Conservation (phyloP, 2,329 filamentous ascomycete species). For the Rhinocladiella similis region DNA sequence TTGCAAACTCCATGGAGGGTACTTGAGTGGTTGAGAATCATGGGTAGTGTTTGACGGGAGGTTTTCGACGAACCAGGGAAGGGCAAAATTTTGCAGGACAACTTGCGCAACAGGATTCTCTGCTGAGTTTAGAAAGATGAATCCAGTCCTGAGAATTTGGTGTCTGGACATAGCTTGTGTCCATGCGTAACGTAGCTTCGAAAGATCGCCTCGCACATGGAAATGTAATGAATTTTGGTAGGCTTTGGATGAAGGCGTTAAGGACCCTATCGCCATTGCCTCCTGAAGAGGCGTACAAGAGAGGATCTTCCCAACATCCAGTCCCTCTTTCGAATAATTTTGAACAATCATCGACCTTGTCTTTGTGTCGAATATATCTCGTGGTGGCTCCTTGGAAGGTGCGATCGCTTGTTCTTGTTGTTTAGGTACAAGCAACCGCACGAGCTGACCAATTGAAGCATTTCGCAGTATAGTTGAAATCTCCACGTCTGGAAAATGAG, state of each 20-base stretch:
- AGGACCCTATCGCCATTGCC: conserved; percentile 71
- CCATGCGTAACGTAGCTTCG: conserved; percentile 63
- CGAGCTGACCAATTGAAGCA: conserved; percentile 64
- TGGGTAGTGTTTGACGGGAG: background rate
- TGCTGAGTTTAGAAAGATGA: conserved; percentile 63
- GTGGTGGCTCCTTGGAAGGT: background rate
- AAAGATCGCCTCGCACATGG: conserved; percentile 53
- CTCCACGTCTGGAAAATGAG: conserved; percentile 52
- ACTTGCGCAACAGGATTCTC: conserved; percentile 71
- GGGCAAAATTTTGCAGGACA: conserved; percentile 54
- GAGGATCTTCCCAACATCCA: conserved; percentile 57
- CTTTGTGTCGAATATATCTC: background rate
- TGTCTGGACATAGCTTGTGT: conserved; percentile 63
- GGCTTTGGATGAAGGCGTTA: conserved; percentile 45
- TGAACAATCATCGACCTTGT: conserved; percentile 3
- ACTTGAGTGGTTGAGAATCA: conserved; percentile 8
- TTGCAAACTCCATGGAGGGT: conserved; percentile 24
- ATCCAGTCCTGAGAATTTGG: conserved; percentile 75
- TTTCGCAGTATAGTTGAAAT: conserved; percentile 71
- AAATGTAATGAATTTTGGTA: conserved; percentile 76
- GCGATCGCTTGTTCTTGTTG: background rate
- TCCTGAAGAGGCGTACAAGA: conserved; percentile 88
- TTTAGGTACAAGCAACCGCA: conserved; percentile 26
- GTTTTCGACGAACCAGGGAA: conserved; percentile 42
- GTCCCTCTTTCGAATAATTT: conserved; percentile 27